Base-by-base conservation (phyloP, 139 green algal genomes). In the Raphidocelis subcapitata region DNA sequence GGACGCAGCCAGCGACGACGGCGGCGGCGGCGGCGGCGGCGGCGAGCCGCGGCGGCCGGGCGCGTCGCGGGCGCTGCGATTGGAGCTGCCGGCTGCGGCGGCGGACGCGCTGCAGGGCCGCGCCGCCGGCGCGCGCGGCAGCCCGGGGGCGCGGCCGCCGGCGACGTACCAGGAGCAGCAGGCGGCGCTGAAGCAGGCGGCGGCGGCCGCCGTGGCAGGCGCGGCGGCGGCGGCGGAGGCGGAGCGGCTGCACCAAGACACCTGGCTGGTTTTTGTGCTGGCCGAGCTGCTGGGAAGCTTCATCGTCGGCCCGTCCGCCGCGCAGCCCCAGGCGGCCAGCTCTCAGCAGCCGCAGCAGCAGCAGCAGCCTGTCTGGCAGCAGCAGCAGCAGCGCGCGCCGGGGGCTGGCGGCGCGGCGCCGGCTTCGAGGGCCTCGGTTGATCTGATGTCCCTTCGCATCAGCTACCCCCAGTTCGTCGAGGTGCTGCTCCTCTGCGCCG, bases 401-500 rank as follows among this genome's bases (percentile, higher is more conserved):
- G n/a, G n/a, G n/a, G n/a, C n/a, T n/a, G n/a, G n/a, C n/a, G n/a
- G n/a, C n/a, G n/a, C n/a, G n/a, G n/a, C n/a, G n/a, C n/a, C n/a
- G n/a, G n/a, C n/a, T n/a, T n/a, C n/a, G n/a, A n/a, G 41, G 8
- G 41, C 12, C 8, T 62, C 60, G 24, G 47, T 70, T 1, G 70
- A 77, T n/a, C 1, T 77, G 33, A 62, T 70, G 61, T 46, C 44
- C 29, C 60, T 55, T 3, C 28, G 61, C 61, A 70, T 77, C 47
- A 77, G 32, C 15, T 88, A 88, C 66, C 83, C 83, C 0, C 79
- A 86, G 62, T 86, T 88, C 57, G 65, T 88, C 21, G 79, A 88
- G 74, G 54, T 84, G 24, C 41, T 88, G 54, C 28, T 82, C 52
- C 65, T 88, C 49, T 77, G 77, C 41, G 73, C 60, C 46, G 75